Evolutionary conservation across 768 basidiomycete genomes (phyloP), one percentile per base, ranked within the genome.

Genomic region (Hemileccinum impolitum): DNA sequence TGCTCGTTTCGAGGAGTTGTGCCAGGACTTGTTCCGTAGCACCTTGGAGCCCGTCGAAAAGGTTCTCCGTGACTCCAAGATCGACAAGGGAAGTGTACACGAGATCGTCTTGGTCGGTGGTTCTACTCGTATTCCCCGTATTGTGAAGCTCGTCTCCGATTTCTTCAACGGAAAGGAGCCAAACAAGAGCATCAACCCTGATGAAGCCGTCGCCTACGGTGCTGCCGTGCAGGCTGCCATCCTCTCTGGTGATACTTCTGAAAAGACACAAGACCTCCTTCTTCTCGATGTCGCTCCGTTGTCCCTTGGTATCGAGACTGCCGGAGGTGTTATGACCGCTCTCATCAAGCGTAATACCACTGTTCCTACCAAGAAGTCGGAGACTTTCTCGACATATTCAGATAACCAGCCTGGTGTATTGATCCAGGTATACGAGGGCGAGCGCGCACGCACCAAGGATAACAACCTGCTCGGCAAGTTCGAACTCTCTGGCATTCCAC

Each of bases 101-200:
- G 95, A 98, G 70, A 95, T 98, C 56, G 95, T 97, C 62, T 79
- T 98, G 59, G 95, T 96, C 60, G 94, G 95, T 70, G 95, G 95
- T 54, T 98, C 95, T 42, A 97, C 95, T 48, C 94, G 94, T 83
- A 97, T 98, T 57, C 95, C 95, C 58, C 90, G 91, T 70, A 88
- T 98, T 63, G 86, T 92, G 69, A 94, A 96, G 74, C 90, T 97
- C 67, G 91, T 98, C 49, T 94, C 91, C 57, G 94, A 97, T 72
- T 96, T 90, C 83, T 97, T 97, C 80, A 91, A 90, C 69, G 94
- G 94, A 69, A 94, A 94, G 79, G 94, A 96, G 76, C 94, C 92
- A 63, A 94, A 93, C 81, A 96, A 94, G 82, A 88, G 87, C 75
- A 97, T 98, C 79, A 97, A 98, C 84, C 95, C 95, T 45, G 95